Conservation (phyloP, 148 eudicot species). For the Vaccinium myrtillus region DNA sequence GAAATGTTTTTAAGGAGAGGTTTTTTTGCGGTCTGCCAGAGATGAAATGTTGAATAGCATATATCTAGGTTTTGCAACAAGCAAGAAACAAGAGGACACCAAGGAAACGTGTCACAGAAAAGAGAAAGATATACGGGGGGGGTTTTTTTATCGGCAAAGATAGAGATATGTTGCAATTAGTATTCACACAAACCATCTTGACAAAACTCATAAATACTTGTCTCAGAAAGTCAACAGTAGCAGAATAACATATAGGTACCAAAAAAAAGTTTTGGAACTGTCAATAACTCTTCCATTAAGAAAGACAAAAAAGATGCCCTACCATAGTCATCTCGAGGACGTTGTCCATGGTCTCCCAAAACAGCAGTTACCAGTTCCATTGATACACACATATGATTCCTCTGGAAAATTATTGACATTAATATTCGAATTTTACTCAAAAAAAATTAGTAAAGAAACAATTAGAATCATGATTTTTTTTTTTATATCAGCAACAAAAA, state of each 20-base stretch:
- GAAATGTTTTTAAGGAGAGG: not conserved
- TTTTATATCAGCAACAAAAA: not conserved
- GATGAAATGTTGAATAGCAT: not conserved
- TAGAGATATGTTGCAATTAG: not conserved
- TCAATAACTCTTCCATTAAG: not conserved
- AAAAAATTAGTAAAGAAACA: not conserved
- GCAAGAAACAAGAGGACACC: not conserved
- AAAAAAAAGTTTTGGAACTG: not conserved
- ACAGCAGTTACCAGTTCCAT: constrained; percentile 99
- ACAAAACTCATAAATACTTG: not conserved
- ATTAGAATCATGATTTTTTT: not conserved
- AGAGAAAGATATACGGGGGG: not conserved
- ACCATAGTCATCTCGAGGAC: constrained; percentile 93
- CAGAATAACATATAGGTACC: not conserved
- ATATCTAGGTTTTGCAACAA: not conserved
- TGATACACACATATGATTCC: constrained; percentile 72
- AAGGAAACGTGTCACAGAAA: not conserved
- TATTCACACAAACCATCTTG: not conserved
- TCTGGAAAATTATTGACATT: constrained; percentile 37
- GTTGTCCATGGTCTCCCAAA: constrained; percentile 96
- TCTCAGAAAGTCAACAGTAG: not conserved
- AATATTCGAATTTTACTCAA: not conserved
- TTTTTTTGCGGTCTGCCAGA: not conserved
- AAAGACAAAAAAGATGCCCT: constrained; percentile 12
- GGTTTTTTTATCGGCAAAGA: not conserved